phyloP scores from a whole-genome alignment of 495 filamentous ascomycete genomes.

The Penicillium angulare region DNA sequence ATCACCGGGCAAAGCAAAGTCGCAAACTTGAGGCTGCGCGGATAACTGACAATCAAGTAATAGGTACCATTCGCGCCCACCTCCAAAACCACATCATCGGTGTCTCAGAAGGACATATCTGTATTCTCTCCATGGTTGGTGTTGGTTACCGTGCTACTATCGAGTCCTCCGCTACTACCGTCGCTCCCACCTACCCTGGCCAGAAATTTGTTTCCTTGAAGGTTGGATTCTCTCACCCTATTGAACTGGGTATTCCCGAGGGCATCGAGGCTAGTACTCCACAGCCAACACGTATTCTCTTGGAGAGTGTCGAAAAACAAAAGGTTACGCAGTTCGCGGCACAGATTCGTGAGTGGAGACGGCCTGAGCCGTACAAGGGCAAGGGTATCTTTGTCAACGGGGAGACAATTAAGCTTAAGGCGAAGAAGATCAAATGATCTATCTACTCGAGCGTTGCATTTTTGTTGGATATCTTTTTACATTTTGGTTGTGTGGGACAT shows the following conservation, averaged over 20 bases:
- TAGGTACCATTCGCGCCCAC: slow-evolving; percentile 85
- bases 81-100: slow-evolving; percentile 87
- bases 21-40: no score
- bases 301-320: slow-evolving; percentile 84
- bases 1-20: no score
- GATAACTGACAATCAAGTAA: not conserved
- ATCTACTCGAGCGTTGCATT: slow-evolving; percentile 18
- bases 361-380: slow-evolving; percentile 96
- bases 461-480: slow-evolving; percentile 9
- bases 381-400: slow-evolving; percentile 98
- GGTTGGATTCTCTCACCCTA: slow-evolving; percentile 92
- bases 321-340: slow-evolving; percentile 88
- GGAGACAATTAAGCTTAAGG: slow-evolving; percentile 96
- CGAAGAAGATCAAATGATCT: slow-evolving; percentile 93
- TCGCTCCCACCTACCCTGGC: slow-evolving; percentile 65
- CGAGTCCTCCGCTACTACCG: slow-evolving; percentile 70
- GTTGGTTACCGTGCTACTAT: slow-evolving; percentile 92
- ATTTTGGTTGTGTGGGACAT: slow-evolving; percentile 25
- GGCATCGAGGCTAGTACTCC: slow-evolving; percentile 87
- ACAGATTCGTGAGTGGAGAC: slow-evolving; percentile 80
- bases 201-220: slow-evolving; percentile 89
- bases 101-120: slow-evolving; percentile 93
- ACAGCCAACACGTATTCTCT: slow-evolving; percentile 87
- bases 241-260: slow-evolving; percentile 78
- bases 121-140: slow-evolving; percentile 89